phyloP scores from a whole-genome alignment of 129 eudicot species.

The Flaveria bidentis region DNA sequence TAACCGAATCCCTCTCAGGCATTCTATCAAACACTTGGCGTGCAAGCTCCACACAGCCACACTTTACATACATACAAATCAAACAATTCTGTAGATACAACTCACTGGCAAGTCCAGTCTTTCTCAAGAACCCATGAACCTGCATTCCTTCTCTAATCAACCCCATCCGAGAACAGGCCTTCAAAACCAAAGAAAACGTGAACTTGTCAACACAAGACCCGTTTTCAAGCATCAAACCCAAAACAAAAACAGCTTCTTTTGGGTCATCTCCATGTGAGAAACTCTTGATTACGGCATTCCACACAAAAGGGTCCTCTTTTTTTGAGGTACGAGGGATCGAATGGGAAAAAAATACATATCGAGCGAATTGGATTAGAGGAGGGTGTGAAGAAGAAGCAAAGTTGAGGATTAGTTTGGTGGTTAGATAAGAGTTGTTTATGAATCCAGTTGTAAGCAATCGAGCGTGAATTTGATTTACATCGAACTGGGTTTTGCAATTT shows the following conservation, averaged over 20 bases:
- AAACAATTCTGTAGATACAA: conserved; percentile 64
- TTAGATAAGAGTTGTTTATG: conserved; percentile 39
- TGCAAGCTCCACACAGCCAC: conserved; percentile 52
- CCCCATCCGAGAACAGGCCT: conserved; percentile 56
- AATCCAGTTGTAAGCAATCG: conserved; percentile 63
- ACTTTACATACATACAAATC: conserved; percentile 53
- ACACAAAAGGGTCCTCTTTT: conserved; percentile 55
- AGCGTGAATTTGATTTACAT: conserved; percentile 68
- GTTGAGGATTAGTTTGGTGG: conserved; percentile 52
- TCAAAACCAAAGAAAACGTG: conserved; percentile 61
- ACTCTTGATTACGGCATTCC: conserved; percentile 63
- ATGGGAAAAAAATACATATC: conserved; percentile 46
- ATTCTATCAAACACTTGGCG: conserved; percentile 69
- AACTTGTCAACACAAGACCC: conserved; percentile 55
- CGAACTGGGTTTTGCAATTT: conserved; percentile 57
- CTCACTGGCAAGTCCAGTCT: conserved; percentile 46
- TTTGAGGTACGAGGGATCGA: neutral
- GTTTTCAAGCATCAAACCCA: conserved; percentile 58
- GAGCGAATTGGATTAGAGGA: conserved; percentile 61
- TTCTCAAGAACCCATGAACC: conserved; percentile 66
- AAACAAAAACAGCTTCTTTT: conserved; percentile 48
- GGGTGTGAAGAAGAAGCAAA: conserved; percentile 47
- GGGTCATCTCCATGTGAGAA: conserved; percentile 62
- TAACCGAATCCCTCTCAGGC: conserved; percentile 50
- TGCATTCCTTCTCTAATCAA: conserved; percentile 54